Evolutionary conservation across 768 basidiomycete genomes (phyloP).

Genomic region (Obba rivulosa): DNA sequence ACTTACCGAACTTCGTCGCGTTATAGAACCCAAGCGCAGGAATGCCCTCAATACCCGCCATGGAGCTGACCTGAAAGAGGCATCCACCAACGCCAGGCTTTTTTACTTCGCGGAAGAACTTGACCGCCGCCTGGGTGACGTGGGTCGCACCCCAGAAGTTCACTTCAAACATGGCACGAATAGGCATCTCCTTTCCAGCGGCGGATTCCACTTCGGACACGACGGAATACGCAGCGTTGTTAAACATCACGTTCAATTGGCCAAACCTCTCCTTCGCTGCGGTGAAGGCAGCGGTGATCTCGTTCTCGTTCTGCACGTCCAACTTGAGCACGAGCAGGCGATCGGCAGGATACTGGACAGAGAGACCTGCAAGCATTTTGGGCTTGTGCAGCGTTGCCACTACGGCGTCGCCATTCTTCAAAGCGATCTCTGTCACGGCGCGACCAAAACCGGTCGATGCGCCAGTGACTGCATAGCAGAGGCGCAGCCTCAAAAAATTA

Average conservation of each 20-base stretch:
- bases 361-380: constrained; percentile 14
- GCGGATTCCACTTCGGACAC: constrained; percentile 13
- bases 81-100: constrained; percentile 26
- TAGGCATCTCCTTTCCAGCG: constrained; percentile 16
- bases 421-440: constrained; percentile 12
- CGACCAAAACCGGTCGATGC: constrained; percentile 20
- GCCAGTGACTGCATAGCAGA: constrained; percentile 16
- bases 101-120: constrained; percentile 32
- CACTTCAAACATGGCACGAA: constrained; percentile 12
- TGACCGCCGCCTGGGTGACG: constrained; percentile 27
- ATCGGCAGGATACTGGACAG: constrained; percentile 5
- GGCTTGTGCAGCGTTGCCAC: constrained; percentile 22
- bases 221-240: constrained; percentile 16
- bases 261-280: constrained; percentile 10
- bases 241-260: constrained; percentile 19
- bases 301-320: constrained; percentile 11
- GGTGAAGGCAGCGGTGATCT: constrained; percentile 14
- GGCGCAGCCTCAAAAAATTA: no score
- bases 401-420: constrained; percentile 17
- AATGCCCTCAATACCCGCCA: constrained; percentile 12
- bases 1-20: constrained; percentile 6
- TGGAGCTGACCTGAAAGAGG: constrained; percentile 30
- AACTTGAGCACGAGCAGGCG: constrained; percentile 16
- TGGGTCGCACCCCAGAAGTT: constrained; percentile 22
- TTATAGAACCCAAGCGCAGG: constrained; percentile 9